Evolutionary conservation across 768 basidiomycete species (phyloP).

Genomic region (Boletus sensibilis): DNA sequence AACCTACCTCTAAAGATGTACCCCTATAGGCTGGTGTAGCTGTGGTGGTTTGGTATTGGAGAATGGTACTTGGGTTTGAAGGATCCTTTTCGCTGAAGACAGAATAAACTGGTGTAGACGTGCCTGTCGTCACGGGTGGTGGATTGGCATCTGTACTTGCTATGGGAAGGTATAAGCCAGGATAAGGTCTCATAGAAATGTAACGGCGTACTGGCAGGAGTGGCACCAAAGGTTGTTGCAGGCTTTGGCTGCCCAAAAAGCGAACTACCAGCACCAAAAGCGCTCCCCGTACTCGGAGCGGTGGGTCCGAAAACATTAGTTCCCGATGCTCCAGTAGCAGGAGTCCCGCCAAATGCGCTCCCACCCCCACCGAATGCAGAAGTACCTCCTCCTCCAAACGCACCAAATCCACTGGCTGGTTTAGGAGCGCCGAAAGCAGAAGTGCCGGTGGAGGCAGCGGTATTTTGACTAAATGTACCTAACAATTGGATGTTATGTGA

Average conservation of each 20-base stretch:
- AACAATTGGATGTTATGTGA: conserved; percentile 5
- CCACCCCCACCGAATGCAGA: conserved; percentile 48
- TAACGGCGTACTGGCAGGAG: conserved; percentile 32
- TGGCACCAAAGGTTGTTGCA: conserved; percentile 43
- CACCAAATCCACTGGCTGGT: conserved; percentile 72
- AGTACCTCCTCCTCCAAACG: conserved; percentile 63
- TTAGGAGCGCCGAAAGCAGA: conserved; percentile 66
- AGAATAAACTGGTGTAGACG: conserved; percentile 62
- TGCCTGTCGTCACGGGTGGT: conserved; percentile 66
- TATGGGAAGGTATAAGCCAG: conserved; percentile 18
- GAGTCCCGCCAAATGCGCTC: conserved; percentile 41
- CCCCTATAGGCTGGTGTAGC: conserved; percentile 78
- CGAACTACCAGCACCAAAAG: conserved; percentile 47
- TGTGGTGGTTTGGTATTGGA: conserved; percentile 81
- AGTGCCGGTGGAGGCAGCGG: conserved; percentile 35
- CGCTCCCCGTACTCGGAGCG: conserved; percentile 28
- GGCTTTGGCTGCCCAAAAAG: conserved; percentile 60
- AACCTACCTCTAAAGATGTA: conserved; percentile 69
- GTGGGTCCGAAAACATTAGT: conserved; percentile 37
- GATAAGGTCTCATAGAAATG: background rate
- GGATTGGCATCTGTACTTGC: conserved; percentile 38
- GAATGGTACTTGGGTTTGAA: conserved; percentile 39
- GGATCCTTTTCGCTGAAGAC: conserved; percentile 67
- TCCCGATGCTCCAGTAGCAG: conserved; percentile 32
- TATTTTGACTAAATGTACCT: conserved; percentile 44